Base-by-base conservation (phyloP, 1,284 basidiomycete species). In the Schizophyllum commune region DNA sequence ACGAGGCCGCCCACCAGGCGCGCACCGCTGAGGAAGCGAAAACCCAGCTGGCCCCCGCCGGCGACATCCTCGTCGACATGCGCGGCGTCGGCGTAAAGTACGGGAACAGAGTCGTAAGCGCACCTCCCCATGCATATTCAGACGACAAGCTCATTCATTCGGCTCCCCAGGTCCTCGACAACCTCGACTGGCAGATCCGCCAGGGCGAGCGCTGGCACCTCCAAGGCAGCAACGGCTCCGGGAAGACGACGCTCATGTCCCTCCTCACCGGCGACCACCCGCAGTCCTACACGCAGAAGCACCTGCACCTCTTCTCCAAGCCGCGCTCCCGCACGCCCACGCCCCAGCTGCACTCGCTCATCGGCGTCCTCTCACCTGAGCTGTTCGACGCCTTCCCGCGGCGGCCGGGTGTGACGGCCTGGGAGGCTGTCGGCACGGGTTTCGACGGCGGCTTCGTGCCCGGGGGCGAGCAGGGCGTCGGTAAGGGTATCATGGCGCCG, bases 241-340 rank as follows among this genome's bases (percentile, higher is more conserved):
- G 96, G 1, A 99, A 99, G 76, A 96, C 96, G 0, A 98, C 96
- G 0, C 84, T 98, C 0, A 80, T 98, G n/a, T 89, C 96, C 4
- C 74, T 98, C 34, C 77, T 99, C 51, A 92, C 94, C 0, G 96
- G 96, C 22, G 94, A 96, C 68, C 96, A 98, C 72, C 96, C 96
- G 0, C 92, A 93, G 65, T 96, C 95, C 0, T 98, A 89, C 75
- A 88, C 87, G 0, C 89, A 93, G 71, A 74, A 79, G 21, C 76
- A 89, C 17, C 81, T 98, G 7, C 77, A 79, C 2, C 83, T 95
- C 55, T 92, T 96, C 65, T 84, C 82, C 52, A 78, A 81, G 52
- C 88, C 88, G 0, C 85, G 91, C n/a, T 79, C 79, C 7, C 71
- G 72, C 1, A 82, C 85, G 58, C 77, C 91, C 17, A 85, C 93